Evolutionary conservation across 768 basidiomycete genomes (phyloP), one percentile per base, ranked within the genome.

Genomic region (Naematelia encephala): DNA sequence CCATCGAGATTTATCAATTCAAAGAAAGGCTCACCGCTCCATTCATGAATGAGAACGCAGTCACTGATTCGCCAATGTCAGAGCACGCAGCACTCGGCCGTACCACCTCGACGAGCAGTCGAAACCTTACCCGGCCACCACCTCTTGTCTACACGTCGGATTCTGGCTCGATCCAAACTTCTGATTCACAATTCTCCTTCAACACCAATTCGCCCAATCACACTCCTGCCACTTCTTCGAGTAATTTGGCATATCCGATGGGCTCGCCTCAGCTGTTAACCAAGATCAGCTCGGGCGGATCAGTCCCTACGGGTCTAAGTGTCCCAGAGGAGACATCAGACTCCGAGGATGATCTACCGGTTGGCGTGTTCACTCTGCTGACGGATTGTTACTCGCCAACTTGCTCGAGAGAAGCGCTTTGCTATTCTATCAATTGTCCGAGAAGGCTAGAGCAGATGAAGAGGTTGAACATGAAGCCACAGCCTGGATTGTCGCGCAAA

Each of bases 311-410:
- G 2, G 63, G 62, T 13, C 26, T 53, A 48, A 34, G 13, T 29
- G 26, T 14, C 8, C 47, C 30, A 10, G 74, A 71, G 2, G 75
- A 70, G 3, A 70, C 67, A n/a, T 58, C 44, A 14, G 70, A 69
- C 2, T 49, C 55, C 0, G 74, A 74, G n/a, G 74, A 73, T 22
- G 74, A 79, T 19, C 78, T 97, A 56, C 96, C 96, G 1, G 84
- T 88, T 0, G 96, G 96, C 22, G 92, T 98, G 14, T 98, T 98
- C 77, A 98, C 93, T 1, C 82, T 98, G 46, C 82, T 99, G 61
- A 93, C 92, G 0, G 93, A 96, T 74, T 99, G 96, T 76, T 98
- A 98, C 79, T 96, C 92, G 11, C 91, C 96, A 16, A 99, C 96
- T 27, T 98, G 96, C 78, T 89, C 90, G 29, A 82, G 89, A 52